Evolutionary conservation across 208 protist species (phyloP).

Genomic region (Acanthamoeba healyi): DNA sequence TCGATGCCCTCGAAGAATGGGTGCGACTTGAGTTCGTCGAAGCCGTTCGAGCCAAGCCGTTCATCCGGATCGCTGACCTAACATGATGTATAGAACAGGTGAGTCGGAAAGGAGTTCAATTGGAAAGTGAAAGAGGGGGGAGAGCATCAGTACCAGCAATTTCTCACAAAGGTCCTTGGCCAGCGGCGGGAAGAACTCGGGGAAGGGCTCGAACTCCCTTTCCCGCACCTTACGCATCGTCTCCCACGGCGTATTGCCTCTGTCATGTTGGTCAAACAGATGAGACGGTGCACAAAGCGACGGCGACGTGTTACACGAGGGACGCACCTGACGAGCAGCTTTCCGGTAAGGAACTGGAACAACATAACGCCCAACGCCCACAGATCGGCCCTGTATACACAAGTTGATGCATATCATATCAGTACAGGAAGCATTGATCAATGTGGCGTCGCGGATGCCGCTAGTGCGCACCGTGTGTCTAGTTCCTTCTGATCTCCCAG

Average conservation of each 20-base stretch:
- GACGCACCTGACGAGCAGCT: conserved; percentile 78
- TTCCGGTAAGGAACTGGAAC: conserved; percentile 82
- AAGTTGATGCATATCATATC: not conserved
- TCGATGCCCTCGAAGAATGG: conserved; percentile 90
- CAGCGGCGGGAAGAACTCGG: conserved; percentile 13
- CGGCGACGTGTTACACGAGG: not conserved
- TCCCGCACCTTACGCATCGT: conserved; percentile 44
- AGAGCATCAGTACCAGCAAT: not conserved
- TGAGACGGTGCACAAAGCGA: not conserved
- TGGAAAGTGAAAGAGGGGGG: not conserved
- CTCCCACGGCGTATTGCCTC: conserved; percentile 14
- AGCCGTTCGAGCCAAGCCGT: conserved; percentile 41
- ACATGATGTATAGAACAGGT: not conserved
- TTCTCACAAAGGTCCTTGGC: conserved; percentile 49
- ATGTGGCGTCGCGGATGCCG: no score
- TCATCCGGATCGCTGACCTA: conserved; percentile 41
- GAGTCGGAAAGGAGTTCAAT: no score
- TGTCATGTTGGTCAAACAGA: not conserved
- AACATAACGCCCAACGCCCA: conserved; percentile 88
- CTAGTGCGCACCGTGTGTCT: conserved; percentile 36
- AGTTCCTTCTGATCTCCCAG: conserved; percentile 78
- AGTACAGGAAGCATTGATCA: not conserved
- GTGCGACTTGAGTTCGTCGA: conserved; percentile 85
- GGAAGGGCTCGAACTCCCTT: conserved; percentile 20
- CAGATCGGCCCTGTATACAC: conserved; percentile 77